Conservation (phyloP, 2,329 filamentous ascomycete species). For the Ophiostoma sp. region DNA sequence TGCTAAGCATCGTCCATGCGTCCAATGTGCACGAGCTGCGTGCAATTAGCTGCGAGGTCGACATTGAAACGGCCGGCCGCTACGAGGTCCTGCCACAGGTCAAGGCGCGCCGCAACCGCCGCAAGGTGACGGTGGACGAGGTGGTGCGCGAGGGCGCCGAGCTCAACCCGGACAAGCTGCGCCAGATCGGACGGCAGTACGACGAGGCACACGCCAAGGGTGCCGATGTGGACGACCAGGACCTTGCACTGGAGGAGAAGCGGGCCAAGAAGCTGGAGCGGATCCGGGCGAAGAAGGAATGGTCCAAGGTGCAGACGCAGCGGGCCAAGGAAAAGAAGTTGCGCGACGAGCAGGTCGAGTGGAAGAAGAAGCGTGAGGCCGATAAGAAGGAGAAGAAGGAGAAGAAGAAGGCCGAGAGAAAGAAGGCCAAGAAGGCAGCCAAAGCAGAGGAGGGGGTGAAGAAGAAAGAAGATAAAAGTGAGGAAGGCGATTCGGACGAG, state of each 20-base stretch:
- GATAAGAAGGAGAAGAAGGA: constrained; percentile 28
- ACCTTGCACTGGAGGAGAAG: constrained; percentile 19
- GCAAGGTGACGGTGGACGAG: constrained; percentile 49
- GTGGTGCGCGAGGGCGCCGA: constrained; percentile 47
- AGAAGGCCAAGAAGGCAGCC: constrained; percentile 29
- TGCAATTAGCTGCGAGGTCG: constrained; percentile 65
- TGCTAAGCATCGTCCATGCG: constrained; percentile 32
- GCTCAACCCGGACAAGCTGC: constrained; percentile 56
- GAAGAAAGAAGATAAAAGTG: neutral
- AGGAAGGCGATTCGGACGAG: neutral
- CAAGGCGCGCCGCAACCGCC: constrained; percentile 46
- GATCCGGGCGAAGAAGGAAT: neutral
- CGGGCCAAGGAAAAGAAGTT: constrained; percentile 14
- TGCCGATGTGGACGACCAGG: constrained; percentile 22
- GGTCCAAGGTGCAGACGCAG: constrained; percentile 13
- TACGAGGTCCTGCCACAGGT: constrained; percentile 67
- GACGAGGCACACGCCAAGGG: constrained; percentile 51
- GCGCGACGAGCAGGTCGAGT: constrained; percentile 7
- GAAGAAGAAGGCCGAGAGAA: constrained; percentile 24
- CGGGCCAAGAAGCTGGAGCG: neutral
- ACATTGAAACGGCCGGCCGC: constrained; percentile 57
- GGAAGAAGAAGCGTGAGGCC: constrained; percentile 14
- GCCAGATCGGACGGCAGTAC: constrained; percentile 54
- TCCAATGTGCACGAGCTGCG: constrained; percentile 36
- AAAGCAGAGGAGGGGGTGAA: constrained; percentile 16